Evolutionary conservation across 129 eudicot genomes (phyloP).

Genomic region (Flaveria sonorensis): DNA sequence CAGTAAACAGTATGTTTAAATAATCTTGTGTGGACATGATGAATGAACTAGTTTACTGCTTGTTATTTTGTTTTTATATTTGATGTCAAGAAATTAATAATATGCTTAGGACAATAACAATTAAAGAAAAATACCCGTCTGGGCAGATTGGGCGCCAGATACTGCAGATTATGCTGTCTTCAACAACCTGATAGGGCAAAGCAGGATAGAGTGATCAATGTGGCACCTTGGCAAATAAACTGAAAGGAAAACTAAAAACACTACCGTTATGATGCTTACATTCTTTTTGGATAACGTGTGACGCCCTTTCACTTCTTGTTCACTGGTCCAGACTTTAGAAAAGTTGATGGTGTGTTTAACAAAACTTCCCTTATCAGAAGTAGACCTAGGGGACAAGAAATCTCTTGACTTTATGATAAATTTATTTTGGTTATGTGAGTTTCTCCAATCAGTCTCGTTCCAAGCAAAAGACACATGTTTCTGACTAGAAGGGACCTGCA

Average conservation of each 20-base stretch:
- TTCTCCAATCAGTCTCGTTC: slow-evolving; percentile 60
- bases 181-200: slow-evolving; percentile 49
- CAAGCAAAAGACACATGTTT: slow-evolving; percentile 57
- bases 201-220: slow-evolving; percentile 9
- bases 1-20: neutral
- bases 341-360: slow-evolving; percentile 66
- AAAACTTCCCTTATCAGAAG: slow-evolving; percentile 58
- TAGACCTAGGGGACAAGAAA: slow-evolving; percentile 57
- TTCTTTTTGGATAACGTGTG: slow-evolving; percentile 71
- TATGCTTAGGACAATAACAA: slow-evolving; percentile 10
- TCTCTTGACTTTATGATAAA: slow-evolving; percentile 51
- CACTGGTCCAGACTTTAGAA: slow-evolving; percentile 86
- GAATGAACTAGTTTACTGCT: neutral
- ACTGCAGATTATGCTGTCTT: slow-evolving; percentile 62
- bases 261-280: slow-evolving; percentile 36
- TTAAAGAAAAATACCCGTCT: slow-evolving; percentile 56
- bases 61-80: neutral
- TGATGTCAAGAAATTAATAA: neutral
- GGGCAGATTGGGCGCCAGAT: slow-evolving; percentile 97
- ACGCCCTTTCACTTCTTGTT: slow-evolving; percentile 59
- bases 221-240: slow-evolving; percentile 8
- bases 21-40: neutral
- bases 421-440: slow-evolving; percentile 46
- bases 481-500: slow-evolving; percentile 89
- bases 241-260: neutral